These are phyloP conservation scores for Colletotrichum tabaci DNA, from an alignment of 2,329 filamentous ascomycete species.

Conservation along the genomic window DNA sequence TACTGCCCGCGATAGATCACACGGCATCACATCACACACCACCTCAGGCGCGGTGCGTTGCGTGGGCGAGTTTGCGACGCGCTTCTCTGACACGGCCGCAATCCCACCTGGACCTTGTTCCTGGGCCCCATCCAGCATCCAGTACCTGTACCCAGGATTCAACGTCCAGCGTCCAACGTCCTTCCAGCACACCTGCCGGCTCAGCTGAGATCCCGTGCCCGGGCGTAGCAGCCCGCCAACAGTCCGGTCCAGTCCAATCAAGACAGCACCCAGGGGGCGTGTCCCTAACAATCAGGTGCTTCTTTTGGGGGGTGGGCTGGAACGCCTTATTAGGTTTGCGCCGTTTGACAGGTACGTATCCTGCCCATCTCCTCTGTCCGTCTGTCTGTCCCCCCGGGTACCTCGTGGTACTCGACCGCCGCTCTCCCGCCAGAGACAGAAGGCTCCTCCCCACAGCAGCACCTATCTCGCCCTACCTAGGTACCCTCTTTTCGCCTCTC, in stretches of 20 bases:
- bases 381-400: not conserved
- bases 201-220: not conserved
- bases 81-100: constrained; percentile 3
- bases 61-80: not conserved
- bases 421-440: constrained; percentile 7
- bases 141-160: not conserved
- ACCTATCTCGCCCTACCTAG: not conserved
- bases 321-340: not conserved
- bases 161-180: too few species aligned
- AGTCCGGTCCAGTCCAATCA: not conserved
- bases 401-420: constrained; percentile 2
- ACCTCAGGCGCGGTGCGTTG: not conserved
- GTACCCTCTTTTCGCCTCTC: not conserved
- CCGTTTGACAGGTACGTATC: constrained; percentile 5
- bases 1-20: too few species aligned
- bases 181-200: not conserved
- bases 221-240: not conserved
- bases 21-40: not conserved
- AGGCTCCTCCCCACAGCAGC: not conserved
- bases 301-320: not conserved
- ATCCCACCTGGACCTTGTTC: constrained; percentile 2
- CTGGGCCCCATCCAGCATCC: constrained; percentile 4
- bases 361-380: too few species aligned
- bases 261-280: not conserved
- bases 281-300: constrained; percentile 1